Base-by-base conservation (phyloP, 179 eudicot genomes). In the Beta corolliflora region DNA sequence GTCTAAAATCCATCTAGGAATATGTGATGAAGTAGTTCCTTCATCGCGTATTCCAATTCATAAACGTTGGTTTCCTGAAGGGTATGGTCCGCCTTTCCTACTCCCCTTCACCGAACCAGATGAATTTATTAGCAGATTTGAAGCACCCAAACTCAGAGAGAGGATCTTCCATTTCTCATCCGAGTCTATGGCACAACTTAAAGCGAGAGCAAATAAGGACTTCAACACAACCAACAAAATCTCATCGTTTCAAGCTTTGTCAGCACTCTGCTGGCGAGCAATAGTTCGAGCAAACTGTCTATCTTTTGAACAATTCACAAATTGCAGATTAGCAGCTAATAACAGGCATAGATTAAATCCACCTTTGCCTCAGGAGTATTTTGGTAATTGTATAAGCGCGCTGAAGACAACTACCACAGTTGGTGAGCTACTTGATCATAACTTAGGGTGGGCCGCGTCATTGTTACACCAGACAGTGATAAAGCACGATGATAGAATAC, bases 281-380 rank as follows among this genome's bases (percentile, higher is more conserved):
- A 82, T 82, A 0, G 58, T 45, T 19, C 80, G 77, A 60, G 87
- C 82, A 60, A 78, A 60, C 59, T 0, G 63, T 5, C 15, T 73
- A 9, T 46, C 80, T 41, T 31, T 4, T 41, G 70, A 81, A 53
- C 59, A 81, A 16, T 73, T 84, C 16, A 78, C 81, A 0, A 81
- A 69, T 8, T 84, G 87, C 68, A 74, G 80, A 81, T 60, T 84
- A 58, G 77, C 84, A 50, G 18, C 18, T 1, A 85, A 88, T 76
- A 76, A 86, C 80, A 74, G 93, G 64, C 67, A 81, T 9, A 84
- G 94, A 45, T 29, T 91, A 18, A 55, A 75, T 13, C 94, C 91
- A 7, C 88, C 88, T 7, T 18, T 91, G 77, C 79, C 91, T 0
- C 50, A 52, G 13, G 65, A 15, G 12, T 85, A 85, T 46, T 85